Base-by-base conservation (phyloP, 495 filamentous ascomycete species). In the Cladorrhinum samala region DNA sequence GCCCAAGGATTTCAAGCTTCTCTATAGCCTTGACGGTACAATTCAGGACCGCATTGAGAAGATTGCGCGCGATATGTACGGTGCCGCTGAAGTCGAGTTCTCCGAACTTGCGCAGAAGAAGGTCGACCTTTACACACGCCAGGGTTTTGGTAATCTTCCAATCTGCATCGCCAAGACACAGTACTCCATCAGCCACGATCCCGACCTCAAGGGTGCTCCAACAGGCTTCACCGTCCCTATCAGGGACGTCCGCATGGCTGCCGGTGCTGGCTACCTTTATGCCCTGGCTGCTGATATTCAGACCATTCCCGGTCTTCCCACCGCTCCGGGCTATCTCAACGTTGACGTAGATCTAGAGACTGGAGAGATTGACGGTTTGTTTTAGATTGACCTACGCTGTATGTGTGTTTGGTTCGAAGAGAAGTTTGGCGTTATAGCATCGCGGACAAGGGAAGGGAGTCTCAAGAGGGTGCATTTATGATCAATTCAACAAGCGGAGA, bases 101-200 rank as follows among this genome's bases (percentile, higher is more conserved):
- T 91, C 85, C 68, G 90, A 96, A 62, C 78, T 91, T 41, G 92
- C 93, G 0, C 90, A 93, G 75, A 88, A 89, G 74, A 96, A 98
- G 79, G 85, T 96, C 56, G 91, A 96, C 63, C 89, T 83, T 19
- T 98, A 98, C 75, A 89, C 84, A 14, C 83, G 85, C 66, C 93
- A 97, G 70, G 93, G 91, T 37, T 93, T 94, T 62, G 83, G 84
- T 9, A 89, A 94, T 61, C 77, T 97, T 54, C 93, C 93, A 2
- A 95, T 96, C 68, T 97, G 92, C 71, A 84, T 96, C 54, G 91
- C 92, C 53, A 98, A 97, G 82, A 96, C 93, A 38, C 93, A 98
- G 70, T 98, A 98, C 72, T 94, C 88, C 19, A 82, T 98, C 56
- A 92, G 87, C 65, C 93, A 97, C 64, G 93, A 98, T 67, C 86